Conservation (phyloP, 192 early-diverging fungal species). For the Chytriomyces sp. region DNA sequence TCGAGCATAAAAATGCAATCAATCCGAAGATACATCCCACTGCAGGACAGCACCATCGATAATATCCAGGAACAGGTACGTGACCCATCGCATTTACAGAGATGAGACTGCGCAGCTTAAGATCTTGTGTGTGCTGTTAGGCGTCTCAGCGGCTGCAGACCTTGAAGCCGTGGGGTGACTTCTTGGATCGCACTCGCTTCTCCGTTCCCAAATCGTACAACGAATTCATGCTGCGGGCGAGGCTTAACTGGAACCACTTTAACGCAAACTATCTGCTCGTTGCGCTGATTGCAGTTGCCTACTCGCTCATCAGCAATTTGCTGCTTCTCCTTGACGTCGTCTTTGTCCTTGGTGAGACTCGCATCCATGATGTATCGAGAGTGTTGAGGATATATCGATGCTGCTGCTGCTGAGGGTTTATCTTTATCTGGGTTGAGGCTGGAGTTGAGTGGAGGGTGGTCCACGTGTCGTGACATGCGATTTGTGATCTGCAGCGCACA, state of each 20-base stretch:
- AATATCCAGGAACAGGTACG: too few species aligned
- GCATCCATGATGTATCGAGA: neutral
- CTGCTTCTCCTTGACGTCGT: conserved; percentile 50
- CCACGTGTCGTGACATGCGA: too few species aligned
- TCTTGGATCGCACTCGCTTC: conserved; percentile 48
- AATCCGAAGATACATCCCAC: neutral
- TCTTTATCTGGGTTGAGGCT: too few species aligned
- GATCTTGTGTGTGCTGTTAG: neutral
- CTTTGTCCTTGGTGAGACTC: conserved; percentile 42
- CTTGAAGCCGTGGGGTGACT: conserved; percentile 45
- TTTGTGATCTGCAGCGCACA: too few species aligned
- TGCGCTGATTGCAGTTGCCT: conserved; percentile 43
- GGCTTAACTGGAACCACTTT: conserved; percentile 52
- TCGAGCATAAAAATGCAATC: neutral
- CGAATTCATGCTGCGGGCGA: conserved; percentile 39
- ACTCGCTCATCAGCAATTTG: conserved; percentile 50
- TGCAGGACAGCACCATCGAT: neutral
- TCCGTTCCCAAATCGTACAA: conserved; percentile 26
- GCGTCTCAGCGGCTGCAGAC: conserved; percentile 27
- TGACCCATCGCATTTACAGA: too few species aligned
- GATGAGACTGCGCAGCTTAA: too few species aligned
- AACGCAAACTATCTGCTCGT: conserved; percentile 58
- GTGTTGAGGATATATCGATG: too few species aligned
- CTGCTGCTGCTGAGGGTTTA: too few species aligned
- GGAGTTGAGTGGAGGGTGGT: too few species aligned